A percentile compares a stretch with the other conserved stretches of the same genome.
These are phyloP conservation scores for Musa itinerans DNA, from an alignment of 176 grass and related monocot species.

Conservation along the genomic window DNA sequence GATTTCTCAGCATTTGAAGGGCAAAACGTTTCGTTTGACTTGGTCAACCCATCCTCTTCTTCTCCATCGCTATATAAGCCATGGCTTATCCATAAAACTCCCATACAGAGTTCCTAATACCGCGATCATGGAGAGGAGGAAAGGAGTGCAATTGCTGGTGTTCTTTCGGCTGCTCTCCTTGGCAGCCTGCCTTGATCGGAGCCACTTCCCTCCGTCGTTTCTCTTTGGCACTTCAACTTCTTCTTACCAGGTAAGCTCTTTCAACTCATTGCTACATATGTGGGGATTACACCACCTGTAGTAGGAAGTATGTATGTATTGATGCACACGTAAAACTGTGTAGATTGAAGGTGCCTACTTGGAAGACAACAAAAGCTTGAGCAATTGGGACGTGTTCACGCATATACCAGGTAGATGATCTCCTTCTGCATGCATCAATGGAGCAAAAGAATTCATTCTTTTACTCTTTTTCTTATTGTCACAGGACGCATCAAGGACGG, in stretches of 20 bases:
- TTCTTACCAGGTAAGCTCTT: slow-evolving; percentile 38
- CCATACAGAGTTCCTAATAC: too few relatives aligned
- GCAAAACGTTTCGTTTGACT: too few relatives aligned
- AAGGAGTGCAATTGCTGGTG: neutral
- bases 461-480: neutral
- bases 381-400: slow-evolving; percentile 62
- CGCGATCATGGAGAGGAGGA: neutral
- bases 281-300: too few relatives aligned
- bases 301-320: too few relatives aligned
- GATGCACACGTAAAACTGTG: too few relatives aligned
- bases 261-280: neutral
- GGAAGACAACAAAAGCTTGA: slow-evolving; percentile 45
- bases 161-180: slow-evolving; percentile 17
- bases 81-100: too few relatives aligned
- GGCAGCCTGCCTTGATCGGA: slow-evolving; percentile 13
- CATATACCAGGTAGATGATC: slow-evolving; percentile 29
- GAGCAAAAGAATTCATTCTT: neutral
- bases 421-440: neutral
- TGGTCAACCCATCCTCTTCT: too few relatives aligned
- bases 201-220: slow-evolving; percentile 37
- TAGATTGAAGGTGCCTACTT: slow-evolving; percentile 64
- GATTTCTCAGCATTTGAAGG: too few relatives aligned
- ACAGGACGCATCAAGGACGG: slow-evolving; percentile 24
- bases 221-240: slow-evolving; percentile 52
- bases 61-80: too few relatives aligned